Base-by-base conservation (phyloP, 78 protist genomes). In the Cavenderia fasciculata region DNA sequence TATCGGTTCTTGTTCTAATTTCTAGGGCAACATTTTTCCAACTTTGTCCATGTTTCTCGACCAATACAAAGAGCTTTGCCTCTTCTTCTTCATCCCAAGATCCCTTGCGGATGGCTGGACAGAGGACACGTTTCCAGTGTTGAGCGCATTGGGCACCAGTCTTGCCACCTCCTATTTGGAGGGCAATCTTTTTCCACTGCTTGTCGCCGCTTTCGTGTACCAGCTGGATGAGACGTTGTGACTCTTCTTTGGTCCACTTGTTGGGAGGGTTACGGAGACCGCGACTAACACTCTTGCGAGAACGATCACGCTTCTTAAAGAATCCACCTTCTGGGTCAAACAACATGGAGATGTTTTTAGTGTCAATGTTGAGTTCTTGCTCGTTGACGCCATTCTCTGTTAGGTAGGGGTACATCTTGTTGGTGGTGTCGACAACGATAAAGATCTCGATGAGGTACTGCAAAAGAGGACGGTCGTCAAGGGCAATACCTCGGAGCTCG, bases 131-230 rank as follows among this genome's bases (percentile, higher is more conserved):
- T 40, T 79, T 79, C 88, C 88, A 79, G 51, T 79, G 88, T 66
- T 79, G 88, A 25, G 88, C 88, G 41, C 88, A 79, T 66, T 79
- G 88, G 5, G 88, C 88, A 25, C 88, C 88, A 23, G 88, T 79
- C 46, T 79, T 79, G n/a, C 88, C 88, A 18, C 88, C 88, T 38
- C 73, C 88, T 52, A 79, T 79, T 66, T 79, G 88, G 16, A 65
- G 71, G 27, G 88, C 88, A 40, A 79, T 79, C 46, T 79, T 79
- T 36, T 79, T 79, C 88, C 88, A 79, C 52, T 79, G 88, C 66
- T 79, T 79, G 52, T 79, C 88, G n/a, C 88, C 88, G 66, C 71
- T 72, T 54, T 79, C 88, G 31, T 79, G 88, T 16, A 79, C 88
- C 43, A 79, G 40, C 21, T 79, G 88, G 41, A 79, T 79, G 2